Evolutionary conservation across 176 grass and related monocot species (phyloP), one percentile per base, ranked within the genome.

Genomic region (Oryza nivara): DNA sequence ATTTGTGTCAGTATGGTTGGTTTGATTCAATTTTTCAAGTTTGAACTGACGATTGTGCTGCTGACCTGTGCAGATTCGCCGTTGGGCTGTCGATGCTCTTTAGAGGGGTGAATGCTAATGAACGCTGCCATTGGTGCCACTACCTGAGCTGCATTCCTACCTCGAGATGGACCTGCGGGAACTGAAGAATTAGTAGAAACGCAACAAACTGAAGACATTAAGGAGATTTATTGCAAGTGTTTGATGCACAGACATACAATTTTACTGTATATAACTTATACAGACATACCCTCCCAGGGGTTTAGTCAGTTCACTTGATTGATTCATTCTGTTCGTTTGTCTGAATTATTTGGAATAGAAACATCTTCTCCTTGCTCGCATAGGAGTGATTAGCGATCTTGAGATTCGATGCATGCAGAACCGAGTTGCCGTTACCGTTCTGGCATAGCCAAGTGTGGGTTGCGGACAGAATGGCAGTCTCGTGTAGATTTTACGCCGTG

Each of bases 111-210:
- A 98, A 98, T 70, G 96, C 79, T 3, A 93, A 98, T 51, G 87
- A 98, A 10, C 96, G 65, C 79, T 98, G 95, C 81, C 74, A 73
- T 32, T 98, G 95, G 95, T 98, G 95, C 81, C 95, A 89, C 85
- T 93, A 95, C 77, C 88, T 98, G 79, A 98, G 89, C 88, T 95
- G 96, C 75, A 83, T 98, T n/a, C 96, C 92, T 11, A 95, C 92
- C 22, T 88, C 92, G 14, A 85, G 86, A 78, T 98, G 96, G 96
- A 95, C 63, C 58, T 98, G 96, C 19, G 73, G 72, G 74, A 93
- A 93, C 22, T 98, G 78, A 94, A 72, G 44, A 65, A 5, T 7
- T 26, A 11, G 28, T 8, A 12, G 16, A 6, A 45, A 51, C 72
- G 35, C 11, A 26, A 15, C 20, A 23, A 41, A 46, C 3, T 60